Evolutionary conservation across 2,329 filamentous ascomycete genomes (phyloP).

Genomic region (Aspergillus fischeri): DNA sequence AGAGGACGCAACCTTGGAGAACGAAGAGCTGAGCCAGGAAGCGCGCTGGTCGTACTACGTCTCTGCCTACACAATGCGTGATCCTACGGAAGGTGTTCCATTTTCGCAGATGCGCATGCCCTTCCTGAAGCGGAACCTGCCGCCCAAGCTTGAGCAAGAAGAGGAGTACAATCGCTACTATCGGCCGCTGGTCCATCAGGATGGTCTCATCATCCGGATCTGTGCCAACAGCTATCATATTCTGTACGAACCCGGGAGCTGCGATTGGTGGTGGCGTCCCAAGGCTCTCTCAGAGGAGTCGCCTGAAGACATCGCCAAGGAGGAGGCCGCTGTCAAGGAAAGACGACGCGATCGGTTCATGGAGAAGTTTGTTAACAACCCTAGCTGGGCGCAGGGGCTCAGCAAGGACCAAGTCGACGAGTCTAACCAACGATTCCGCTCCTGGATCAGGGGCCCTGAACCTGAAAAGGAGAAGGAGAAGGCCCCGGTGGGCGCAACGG

Average conservation of each 20-base stretch:
- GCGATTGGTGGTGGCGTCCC: conserved; percentile 64
- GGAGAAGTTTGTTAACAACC: conserved; percentile 52
- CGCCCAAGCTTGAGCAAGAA: conserved; percentile 57
- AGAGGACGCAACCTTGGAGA: conserved; percentile 74
- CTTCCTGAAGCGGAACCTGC: conserved; percentile 68
- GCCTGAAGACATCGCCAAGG: conserved; percentile 32
- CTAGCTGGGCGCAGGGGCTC: conserved; percentile 48
- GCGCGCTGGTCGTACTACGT: conserved; percentile 91
- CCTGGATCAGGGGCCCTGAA: conserved; percentile 40
- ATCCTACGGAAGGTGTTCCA: conserved; percentile 77
- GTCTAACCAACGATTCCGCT: conserved; percentile 45
- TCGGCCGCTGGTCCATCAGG: conserved; percentile 55
- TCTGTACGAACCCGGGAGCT: conserved; percentile 66
- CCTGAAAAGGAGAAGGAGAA: neutral
- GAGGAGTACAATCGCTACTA: conserved; percentile 57
- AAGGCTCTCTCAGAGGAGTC: conserved; percentile 25
- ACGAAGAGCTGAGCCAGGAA: conserved; percentile 61
- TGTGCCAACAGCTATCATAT: conserved; percentile 76
- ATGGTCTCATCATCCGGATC: conserved; percentile 68
- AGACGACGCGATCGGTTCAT: conserved; percentile 46
- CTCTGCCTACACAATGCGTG: conserved; percentile 81
- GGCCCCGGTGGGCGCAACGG: conserved; percentile 9
- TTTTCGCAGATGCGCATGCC: conserved; percentile 63
- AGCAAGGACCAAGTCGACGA: conserved; percentile 48
- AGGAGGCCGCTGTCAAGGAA: conserved; percentile 33